Evolutionary conservation across 805 yeast species (phyloP), one percentile per base, ranked within the genome.

Genomic region (baker's yeast (Saccharomyces cerevisiae)): DNA sequence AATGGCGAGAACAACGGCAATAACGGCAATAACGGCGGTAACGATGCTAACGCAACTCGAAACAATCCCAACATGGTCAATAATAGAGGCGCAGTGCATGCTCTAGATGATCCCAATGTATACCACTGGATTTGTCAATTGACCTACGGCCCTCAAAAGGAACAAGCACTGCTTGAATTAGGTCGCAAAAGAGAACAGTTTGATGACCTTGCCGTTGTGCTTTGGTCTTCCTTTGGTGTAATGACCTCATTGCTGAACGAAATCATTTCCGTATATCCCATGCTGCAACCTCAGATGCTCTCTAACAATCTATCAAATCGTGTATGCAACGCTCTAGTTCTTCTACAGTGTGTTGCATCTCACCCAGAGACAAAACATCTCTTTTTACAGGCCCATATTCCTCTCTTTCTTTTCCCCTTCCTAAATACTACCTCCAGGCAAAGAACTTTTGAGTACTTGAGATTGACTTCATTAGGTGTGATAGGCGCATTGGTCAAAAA

Each of bases 161-260:
- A 94, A 64, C 89, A 92, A 64, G 98, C 99, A 2, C 76, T 92
- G 52, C 73, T 91, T 60, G 97, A 91, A 68, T 76, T 92, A 48
- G 97, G 98, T 9, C 89, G 94, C 67, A 91, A 91, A 65, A 78
- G 99, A 58, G 99, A 92, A 66, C 90, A 89, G 65, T 92, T 88
- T 66, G 97, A 90, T 55, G 98, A 92, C 68, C 77, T 92, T 55
- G 98, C 98, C 0, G 70, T 90, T 43, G 95, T 92, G 4, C 74
- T 92, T 55, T 92, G 99, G 99, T 85, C 92, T 63, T 88, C 97
- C 3, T 91, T 87, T 71, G 99, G 98, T 30, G 97, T 92, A 11
- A 90, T 94, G 95, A 85, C 98, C 2, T 85, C 90, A 22, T 73
- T 92, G 41, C 71, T 92, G 55, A 95, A 89, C 68, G 99, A 92